Evolutionary conservation across 2,329 filamentous ascomycete species (phyloP).

Genomic region (Mycosphaerella sp.): DNA sequence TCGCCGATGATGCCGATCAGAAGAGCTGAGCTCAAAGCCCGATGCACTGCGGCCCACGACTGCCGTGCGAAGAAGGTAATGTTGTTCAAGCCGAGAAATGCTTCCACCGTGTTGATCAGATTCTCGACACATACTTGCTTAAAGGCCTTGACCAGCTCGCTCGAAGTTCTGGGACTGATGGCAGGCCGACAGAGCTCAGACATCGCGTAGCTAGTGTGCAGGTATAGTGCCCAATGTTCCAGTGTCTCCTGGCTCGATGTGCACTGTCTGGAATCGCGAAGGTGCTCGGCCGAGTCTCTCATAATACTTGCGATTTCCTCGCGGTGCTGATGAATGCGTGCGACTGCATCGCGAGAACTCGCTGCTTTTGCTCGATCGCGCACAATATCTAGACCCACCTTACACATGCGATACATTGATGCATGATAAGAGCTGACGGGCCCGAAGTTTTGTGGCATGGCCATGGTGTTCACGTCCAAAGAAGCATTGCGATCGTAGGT

Average conservation of each 20-base stretch:
- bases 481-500: conserved; percentile 57
- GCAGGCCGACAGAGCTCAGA: conserved; percentile 58
- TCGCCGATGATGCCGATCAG: conserved; percentile 38
- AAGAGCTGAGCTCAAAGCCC: conserved; percentile 38
- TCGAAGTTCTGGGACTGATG: conserved; percentile 47
- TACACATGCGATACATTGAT: conserved; percentile 50
- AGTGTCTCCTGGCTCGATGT: conserved; percentile 48
- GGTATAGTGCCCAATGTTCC: conserved; percentile 54
- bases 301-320: conserved; percentile 53
- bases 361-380: conserved; percentile 51
- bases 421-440: conserved; percentile 52
- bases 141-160: conserved; percentile 43
- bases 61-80: conserved; percentile 40
- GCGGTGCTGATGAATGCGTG: conserved; percentile 50
- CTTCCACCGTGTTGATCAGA: conserved; percentile 51
- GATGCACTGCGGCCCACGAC: conserved; percentile 32
- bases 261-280: conserved; percentile 49
- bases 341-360: conserved; percentile 47
- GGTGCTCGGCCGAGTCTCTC: conserved; percentile 51
- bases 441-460: conserved; percentile 32
- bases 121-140: conserved; percentile 51
- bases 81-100: conserved; percentile 54
- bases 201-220: conserved; percentile 57
- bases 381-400: conserved; percentile 55
- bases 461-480: conserved; percentile 44